phyloP scores from a whole-genome alignment of 2,329 filamentous ascomycete genomes.

The Ophiostoma ulmi region DNA sequence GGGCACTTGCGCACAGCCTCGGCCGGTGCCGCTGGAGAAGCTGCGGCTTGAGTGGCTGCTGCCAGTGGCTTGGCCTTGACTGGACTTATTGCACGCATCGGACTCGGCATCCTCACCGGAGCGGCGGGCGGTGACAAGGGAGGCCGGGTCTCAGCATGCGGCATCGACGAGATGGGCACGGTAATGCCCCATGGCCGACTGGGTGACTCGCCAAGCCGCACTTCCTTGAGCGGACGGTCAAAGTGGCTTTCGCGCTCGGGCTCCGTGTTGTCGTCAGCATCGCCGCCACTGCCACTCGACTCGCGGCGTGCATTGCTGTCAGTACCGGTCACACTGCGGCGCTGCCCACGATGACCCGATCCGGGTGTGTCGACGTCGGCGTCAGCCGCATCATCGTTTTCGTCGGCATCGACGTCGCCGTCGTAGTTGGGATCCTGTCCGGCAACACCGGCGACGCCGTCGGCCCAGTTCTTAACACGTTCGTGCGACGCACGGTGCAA shows the following conservation, averaged over 20 bases:
- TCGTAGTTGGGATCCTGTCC: conserved; percentile 13
- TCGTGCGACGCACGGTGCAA: conserved; percentile 55
- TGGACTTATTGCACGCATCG: conserved; percentile 25
- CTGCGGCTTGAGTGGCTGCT: conserved; percentile 23
- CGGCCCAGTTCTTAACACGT: conserved; percentile 81
- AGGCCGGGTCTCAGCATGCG: conserved; percentile 36
- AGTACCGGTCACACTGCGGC: background rate
- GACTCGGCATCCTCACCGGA: conserved; percentile 48
- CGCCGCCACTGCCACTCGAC: conserved; percentile 16
- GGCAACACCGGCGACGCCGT: conserved; percentile 59
- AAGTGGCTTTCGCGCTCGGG: conserved; percentile 67
- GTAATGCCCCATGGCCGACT: conserved; percentile 90
- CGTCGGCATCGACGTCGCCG: conserved; percentile 11
- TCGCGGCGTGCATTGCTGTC: background rate
- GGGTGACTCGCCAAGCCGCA: conserved; percentile 89
- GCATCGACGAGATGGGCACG: conserved; percentile 51
- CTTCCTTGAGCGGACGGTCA: conserved; percentile 77
- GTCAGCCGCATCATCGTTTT: background rate
- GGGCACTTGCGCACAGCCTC: conserved; percentile 47
- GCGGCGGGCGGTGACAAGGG: conserved; percentile 55
- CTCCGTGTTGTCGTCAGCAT: conserved; percentile 41
- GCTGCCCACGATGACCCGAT: background rate
- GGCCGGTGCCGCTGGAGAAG: background rate
- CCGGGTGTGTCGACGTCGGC: background rate
- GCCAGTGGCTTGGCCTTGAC: conserved; percentile 18